Conservation (phyloP, 805 yeast species). For the Candida ortonii region DNA sequence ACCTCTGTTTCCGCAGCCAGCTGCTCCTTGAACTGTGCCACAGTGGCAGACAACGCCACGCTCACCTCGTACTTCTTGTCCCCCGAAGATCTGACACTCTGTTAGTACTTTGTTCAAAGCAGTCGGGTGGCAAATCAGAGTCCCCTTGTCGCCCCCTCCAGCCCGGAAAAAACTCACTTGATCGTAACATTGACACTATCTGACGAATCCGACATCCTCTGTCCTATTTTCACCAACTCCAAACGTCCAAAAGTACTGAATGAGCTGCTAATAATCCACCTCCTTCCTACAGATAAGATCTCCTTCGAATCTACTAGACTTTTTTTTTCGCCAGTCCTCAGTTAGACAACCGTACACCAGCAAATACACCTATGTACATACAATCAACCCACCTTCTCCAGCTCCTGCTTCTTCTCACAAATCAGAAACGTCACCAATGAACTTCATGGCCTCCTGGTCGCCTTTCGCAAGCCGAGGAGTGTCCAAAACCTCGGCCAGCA, state of each 20-base stretch:
- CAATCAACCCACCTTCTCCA: slow-evolving; percentile 1
- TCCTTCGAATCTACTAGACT: slow-evolving; percentile 3
- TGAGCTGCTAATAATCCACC: too few species aligned
- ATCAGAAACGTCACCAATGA: slow-evolving; percentile 36
- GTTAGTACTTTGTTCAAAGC: slow-evolving; percentile 4
- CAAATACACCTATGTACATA: too few species aligned
- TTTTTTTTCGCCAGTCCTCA: background rate
- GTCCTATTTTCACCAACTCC: too few species aligned
- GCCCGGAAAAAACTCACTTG: slow-evolving; percentile 33
- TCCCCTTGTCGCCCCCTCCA: background rate
- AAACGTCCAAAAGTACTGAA: too few species aligned
- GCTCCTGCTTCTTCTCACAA: too few species aligned
- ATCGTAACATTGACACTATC: slow-evolving; percentile 30
- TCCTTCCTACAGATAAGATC: too few species aligned
- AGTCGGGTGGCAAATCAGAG: background rate
- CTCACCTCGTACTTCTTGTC: slow-evolving; percentile 74
- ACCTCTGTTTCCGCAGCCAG: slow-evolving; percentile 61
- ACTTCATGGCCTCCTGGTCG: slow-evolving; percentile 66
- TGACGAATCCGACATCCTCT: slow-evolving; percentile 20
- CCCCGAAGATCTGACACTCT: slow-evolving; percentile 46
- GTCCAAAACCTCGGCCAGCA: slow-evolving; percentile 76
- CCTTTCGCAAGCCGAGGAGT: slow-evolving; percentile 60
- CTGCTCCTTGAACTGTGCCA: slow-evolving; percentile 64
- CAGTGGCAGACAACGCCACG: slow-evolving; percentile 52
- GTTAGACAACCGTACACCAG: too few species aligned